These are phyloP conservation scores for Rickenella mellea DNA, from an alignment of 768 basidiomycete species.

Conservation along the genomic window DNA sequence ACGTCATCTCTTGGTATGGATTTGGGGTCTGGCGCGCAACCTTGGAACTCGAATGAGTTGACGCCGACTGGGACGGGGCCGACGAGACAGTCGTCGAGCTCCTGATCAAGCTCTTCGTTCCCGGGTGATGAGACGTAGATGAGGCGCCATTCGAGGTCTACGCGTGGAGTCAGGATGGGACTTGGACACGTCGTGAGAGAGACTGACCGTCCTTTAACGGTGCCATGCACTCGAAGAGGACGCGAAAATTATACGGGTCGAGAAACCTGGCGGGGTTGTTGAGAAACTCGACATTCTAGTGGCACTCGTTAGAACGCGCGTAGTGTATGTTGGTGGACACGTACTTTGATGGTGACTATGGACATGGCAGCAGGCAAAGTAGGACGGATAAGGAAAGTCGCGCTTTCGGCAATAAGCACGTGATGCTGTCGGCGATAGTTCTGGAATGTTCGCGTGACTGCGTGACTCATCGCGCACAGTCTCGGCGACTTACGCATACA, in stretches of 20 bases:
- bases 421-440: too few species aligned
- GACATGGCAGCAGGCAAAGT: constrained; percentile 33
- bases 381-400: not conserved
- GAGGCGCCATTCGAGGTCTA: constrained; percentile 97
- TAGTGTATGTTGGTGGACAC: constrained; percentile 12
- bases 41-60: constrained; percentile 96
- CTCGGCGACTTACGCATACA: too few species aligned
- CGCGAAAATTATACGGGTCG: constrained; percentile 85
- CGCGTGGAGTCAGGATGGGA: not conserved
- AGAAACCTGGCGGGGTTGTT: constrained; percentile 91
- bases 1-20: constrained; percentile 87
- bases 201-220: constrained; percentile 74
- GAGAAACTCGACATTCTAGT: constrained; percentile 77
- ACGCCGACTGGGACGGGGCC: constrained; percentile 95
- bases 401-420: too few species aligned
- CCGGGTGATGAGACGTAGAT: constrained; percentile 95
- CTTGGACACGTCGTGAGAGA: constrained; percentile 1
- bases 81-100: constrained; percentile 94
- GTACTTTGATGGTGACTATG: constrained; percentile 59
- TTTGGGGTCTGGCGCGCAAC: constrained; percentile 70
- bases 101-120: constrained; percentile 87
- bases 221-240: constrained; percentile 96
- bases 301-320: not conserved
- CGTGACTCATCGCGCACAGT: too few species aligned
- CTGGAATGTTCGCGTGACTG: too few species aligned